Percentiles rank a stretch among this genome's conserved stretches.
Conservation (phyloP, 345 rosid genomes). For the Citrus medica region DNA sequence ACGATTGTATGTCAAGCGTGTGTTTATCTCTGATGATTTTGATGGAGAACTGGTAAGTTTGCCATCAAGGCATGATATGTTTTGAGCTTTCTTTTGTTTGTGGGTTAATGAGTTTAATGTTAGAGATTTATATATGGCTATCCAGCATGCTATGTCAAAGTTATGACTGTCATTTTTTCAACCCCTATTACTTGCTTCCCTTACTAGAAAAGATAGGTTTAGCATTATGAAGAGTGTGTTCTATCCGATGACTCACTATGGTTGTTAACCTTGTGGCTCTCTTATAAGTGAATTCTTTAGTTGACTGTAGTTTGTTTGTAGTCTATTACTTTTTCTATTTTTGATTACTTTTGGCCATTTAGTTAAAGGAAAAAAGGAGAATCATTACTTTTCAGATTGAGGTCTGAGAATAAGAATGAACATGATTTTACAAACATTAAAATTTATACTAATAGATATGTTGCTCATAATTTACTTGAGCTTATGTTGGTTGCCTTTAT, state of each 20-base stretch:
- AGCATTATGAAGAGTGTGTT: background rate
- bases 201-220: background rate
- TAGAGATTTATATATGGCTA: background rate
- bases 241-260: background rate
- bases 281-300: background rate
- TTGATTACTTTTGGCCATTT: background rate
- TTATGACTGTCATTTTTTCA: background rate
- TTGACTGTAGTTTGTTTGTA: background rate
- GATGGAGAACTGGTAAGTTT: conserved; percentile 96
- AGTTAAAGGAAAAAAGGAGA: no score
- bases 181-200: background rate
- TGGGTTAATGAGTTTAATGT: background rate
- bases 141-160: background rate
- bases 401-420: no score
- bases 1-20: conserved; percentile 88
- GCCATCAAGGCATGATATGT: background rate
- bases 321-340: background rate
- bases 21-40: conserved; percentile 98
- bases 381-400: no score
- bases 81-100: background rate
- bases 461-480: background rate
- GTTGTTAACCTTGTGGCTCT: background rate
- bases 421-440: background rate
- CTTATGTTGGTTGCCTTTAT: background rate
- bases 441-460: background rate